Base-by-base conservation (phyloP, 768 basidiomycete genomes). In the Naematelia aurantialba region DNA sequence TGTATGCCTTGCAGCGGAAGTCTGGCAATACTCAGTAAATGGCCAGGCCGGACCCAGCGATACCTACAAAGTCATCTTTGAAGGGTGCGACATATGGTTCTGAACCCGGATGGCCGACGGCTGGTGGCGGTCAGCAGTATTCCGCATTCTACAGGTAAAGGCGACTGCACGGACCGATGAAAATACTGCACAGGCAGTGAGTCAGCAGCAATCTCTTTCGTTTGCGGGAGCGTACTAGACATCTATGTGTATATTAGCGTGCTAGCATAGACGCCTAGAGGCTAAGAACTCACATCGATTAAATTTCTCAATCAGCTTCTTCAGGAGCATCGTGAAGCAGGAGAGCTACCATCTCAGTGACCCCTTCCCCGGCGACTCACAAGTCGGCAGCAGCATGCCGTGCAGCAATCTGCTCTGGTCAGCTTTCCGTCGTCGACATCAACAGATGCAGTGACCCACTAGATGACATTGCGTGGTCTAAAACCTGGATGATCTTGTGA, bases 211-310 rank as follows among this genome's bases (percentile, higher is more conserved):
- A 14, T 27, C 27, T 2, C 4, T 29, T 13, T n/a, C 14, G 21
- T 25, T 14, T 5, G 27, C n/a, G 5, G 21, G 4, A 34, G 8
- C 52, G 4, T 30, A 52, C 52, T 27, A 19, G 30, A 52, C 52
- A 42, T 52, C 52, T 52, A 31, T 11, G 19, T 52, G 52, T 52
- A 19, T 27, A 30, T 24, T 14, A 11, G 10, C 4, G 5, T 17
- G 2, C n/a, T 13, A n/a, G n/a, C 25, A 31, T 31, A 5, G 8
- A 52, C 3, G 29, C 5, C 34, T 27, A 10, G 25, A 34, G n/a
- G n/a, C n/a, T n/a, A n/a, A 2, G 5, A 14, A 52, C 52, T 30
- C 52, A 52, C 52, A 52, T 30, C 34, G 27, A 19, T 52, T 52
- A 30, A 52, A 52, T 5, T 19, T 34, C 52, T 52, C 52, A 13